Percentiles rank a stretch among this genome's conserved stretches.
Evolutionary conservation across 2,329 filamentous ascomycete genomes (phyloP).

Genomic region (Diaporthe destruens): DNA sequence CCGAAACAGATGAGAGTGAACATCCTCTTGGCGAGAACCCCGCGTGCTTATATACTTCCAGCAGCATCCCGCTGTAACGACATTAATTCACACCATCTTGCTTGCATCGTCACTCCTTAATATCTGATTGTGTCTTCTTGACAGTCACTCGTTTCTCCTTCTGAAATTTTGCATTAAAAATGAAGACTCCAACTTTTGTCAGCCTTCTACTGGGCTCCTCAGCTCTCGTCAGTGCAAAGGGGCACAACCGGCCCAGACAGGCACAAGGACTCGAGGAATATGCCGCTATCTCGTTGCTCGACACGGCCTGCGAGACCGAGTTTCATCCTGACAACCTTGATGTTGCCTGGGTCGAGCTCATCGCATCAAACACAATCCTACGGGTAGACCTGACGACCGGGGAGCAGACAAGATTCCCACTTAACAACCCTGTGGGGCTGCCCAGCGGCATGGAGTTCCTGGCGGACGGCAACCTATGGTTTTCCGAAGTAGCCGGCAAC

Average conservation of each 20-base stretch:
- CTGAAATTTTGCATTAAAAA: not conserved
- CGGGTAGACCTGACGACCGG: constrained; percentile 27
- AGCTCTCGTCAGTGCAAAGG: constrained; percentile 16
- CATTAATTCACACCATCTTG: not conserved
- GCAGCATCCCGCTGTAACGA: not conserved
- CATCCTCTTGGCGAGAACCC: not conserved
- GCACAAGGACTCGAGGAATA: not conserved
- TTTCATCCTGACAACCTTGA: constrained; percentile 16
- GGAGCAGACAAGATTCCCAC: constrained; percentile 21
- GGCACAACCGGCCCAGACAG: not conserved
- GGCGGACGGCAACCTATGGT: constrained; percentile 25
- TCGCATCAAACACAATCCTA: constrained; percentile 23
- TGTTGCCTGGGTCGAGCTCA: constrained; percentile 20
- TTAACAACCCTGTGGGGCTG: constrained; percentile 9
- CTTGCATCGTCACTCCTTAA: not conserved
- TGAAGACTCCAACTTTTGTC: not conserved
- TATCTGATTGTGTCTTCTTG: not conserved
- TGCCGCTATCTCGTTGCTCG: constrained; percentile 16
- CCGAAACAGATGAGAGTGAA: not conserved
- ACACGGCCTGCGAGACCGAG: constrained; percentile 26
- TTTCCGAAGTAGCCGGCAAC: constrained; percentile 25
- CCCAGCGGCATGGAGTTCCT: constrained; percentile 31
- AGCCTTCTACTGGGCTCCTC: not conserved
- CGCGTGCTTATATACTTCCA: constrained; percentile 10
- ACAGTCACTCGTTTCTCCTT: not conserved